These are phyloP conservation scores for Auriscalpium orientale DNA, from an alignment of 768 basidiomycete species.

Conservation along the genomic window DNA sequence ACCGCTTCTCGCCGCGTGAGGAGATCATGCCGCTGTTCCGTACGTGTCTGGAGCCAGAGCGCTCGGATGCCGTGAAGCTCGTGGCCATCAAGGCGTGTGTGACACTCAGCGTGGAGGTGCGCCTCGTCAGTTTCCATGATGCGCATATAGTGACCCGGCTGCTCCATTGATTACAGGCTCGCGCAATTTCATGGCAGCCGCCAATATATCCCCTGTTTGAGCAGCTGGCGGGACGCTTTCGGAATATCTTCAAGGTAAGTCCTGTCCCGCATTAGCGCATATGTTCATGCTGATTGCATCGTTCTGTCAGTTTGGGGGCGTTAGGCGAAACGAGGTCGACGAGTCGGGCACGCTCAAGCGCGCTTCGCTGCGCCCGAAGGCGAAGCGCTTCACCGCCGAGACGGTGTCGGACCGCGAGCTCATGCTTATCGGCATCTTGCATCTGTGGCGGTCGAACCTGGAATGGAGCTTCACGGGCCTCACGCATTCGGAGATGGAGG, in stretches of 20 bases:
- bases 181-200: conserved; percentile 50
- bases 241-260: conserved; percentile 50
- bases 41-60: conserved; percentile 64
- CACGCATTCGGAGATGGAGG: conserved; percentile 31
- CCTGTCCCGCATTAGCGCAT: neutral
- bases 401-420: conserved; percentile 63
- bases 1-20: conserved; percentile 57
- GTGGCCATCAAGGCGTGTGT: conserved; percentile 68
- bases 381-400: conserved; percentile 48
- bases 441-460: conserved; percentile 56
- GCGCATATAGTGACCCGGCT: neutral
- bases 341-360: conserved; percentile 47
- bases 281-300: neutral
- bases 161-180: conserved; percentile 30
- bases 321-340: conserved; percentile 57
- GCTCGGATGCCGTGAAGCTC: conserved; percentile 75
- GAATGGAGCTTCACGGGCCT: conserved; percentile 46
- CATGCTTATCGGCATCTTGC: conserved; percentile 58
- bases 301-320: conserved; percentile 35
- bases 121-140: conserved; percentile 6
- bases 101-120: conserved; percentile 60
- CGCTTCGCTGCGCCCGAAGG: conserved; percentile 49
- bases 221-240: conserved; percentile 40
- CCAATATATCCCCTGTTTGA: conserved; percentile 41
- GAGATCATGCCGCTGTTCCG: conserved; percentile 56